phyloP scores from a whole-genome alignment of 106 monocot species.

The Acorus calamus region DNA sequence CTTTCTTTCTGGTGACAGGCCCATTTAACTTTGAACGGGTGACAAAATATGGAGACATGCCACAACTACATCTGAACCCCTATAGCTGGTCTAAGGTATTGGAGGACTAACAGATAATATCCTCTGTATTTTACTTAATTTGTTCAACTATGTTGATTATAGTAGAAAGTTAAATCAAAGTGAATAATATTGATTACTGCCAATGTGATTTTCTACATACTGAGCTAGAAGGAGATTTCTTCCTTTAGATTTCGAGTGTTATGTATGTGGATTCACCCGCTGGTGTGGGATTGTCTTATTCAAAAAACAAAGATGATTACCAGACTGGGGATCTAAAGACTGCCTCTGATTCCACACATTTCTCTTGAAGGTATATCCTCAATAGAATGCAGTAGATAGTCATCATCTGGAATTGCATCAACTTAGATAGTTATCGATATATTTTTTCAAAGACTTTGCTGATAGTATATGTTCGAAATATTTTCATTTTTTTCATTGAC shows the following conservation, averaged over 20 bases:
- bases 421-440: neutral
- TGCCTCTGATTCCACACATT: constrained; percentile 76
- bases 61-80: constrained; percentile 70
- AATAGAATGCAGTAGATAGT: too few relatives aligned
- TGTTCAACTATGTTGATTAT: too few relatives aligned
- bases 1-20: constrained; percentile 21
- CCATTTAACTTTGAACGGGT: constrained; percentile 79
- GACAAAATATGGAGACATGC: constrained; percentile 23
- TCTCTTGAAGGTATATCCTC: constrained; percentile 61
- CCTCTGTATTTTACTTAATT: too few relatives aligned
- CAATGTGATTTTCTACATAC: too few relatives aligned
- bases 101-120: too few relatives aligned
- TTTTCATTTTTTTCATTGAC: neutral
- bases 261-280: constrained; percentile 94
- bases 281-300: constrained; percentile 90
- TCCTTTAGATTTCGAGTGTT: constrained; percentile 60
- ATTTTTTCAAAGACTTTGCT: neutral
- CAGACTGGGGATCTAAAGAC: constrained; percentile 82
- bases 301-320: constrained; percentile 45
- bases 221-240: neutral
- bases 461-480: too few relatives aligned
- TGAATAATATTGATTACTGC: too few relatives aligned
- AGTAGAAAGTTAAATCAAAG: too few relatives aligned
- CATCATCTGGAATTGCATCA: too few relatives aligned
- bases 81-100: constrained; percentile 90